phyloP scores from a whole-genome alignment of 768 basidiomycete species.

The Auricularia sp. region DNA sequence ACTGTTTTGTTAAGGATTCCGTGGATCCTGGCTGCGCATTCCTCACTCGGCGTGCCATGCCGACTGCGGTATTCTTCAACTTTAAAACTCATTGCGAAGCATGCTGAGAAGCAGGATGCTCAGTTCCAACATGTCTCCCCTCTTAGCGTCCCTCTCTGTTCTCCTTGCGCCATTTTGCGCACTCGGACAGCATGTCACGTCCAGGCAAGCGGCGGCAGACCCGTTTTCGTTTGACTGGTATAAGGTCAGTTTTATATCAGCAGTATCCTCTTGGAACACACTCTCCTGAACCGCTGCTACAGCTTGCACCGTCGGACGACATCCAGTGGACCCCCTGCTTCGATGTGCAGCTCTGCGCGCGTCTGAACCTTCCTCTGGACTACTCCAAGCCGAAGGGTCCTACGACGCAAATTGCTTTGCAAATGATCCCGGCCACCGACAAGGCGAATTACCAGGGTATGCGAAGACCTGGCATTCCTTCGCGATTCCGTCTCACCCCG shows the following conservation, averaged over 20 bases:
- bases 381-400: not conserved
- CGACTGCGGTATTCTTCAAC: no score
- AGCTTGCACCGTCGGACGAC: not conserved
- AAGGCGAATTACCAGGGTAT: not conserved
- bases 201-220: not conserved
- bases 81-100: no score
- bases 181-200: not conserved
- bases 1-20: no score
- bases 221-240: not conserved
- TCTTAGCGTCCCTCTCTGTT: not conserved
- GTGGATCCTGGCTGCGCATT: no score
- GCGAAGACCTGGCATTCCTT: fast-evolving
- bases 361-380: not conserved
- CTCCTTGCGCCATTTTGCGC: not conserved
- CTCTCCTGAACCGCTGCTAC: not conserved
- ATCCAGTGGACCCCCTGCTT: not conserved
- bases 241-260: not conserved
- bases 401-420: not conserved
- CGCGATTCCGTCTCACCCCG: no score
- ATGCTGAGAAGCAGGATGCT: no score
- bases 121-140: no score
- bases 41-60: no score
- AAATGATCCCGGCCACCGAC: not conserved
- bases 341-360: not conserved
- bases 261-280: not conserved